These are phyloP conservation scores for Lithohypha guttulata DNA, from an alignment of 2,329 filamentous ascomycete species.

Conservation along the genomic window DNA sequence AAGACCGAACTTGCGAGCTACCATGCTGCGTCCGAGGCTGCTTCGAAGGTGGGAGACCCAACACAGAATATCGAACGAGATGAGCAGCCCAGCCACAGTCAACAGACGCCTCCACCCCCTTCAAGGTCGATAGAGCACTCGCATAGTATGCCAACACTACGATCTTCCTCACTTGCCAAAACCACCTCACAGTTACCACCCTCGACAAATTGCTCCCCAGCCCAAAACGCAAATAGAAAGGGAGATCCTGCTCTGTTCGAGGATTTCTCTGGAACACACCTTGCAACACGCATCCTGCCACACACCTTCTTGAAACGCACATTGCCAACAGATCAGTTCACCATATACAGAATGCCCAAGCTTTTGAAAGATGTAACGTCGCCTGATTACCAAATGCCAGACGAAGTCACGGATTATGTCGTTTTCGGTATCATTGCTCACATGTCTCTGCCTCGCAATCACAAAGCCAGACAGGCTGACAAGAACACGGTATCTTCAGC, in stretches of 20 bases:
- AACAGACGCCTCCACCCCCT: too few relatives aligned
- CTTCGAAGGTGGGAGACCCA: too few relatives aligned
- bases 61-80: slow-evolving; percentile 29
- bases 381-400: slow-evolving; percentile 68
- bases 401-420: slow-evolving; percentile 79
- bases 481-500: slow-evolving; percentile 31
- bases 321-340: slow-evolving; percentile 64
- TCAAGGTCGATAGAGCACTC: slow-evolving; percentile 27
- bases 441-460: slow-evolving; percentile 69
- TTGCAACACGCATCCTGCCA: slow-evolving; percentile 71
- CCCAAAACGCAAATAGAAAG: slow-evolving; percentile 7
- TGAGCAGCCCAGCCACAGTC: too few relatives aligned
- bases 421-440: slow-evolving; percentile 78
- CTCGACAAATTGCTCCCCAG: not conserved
- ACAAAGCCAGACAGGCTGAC: slow-evolving; percentile 32
- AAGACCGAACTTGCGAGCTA: slow-evolving; percentile 34
- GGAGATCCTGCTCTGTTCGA: slow-evolving; percentile 61
- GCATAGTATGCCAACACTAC: slow-evolving; percentile 2
- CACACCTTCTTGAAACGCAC: slow-evolving; percentile 71
- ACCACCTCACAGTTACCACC: not conserved
- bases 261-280: slow-evolving; percentile 71
- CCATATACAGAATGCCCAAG: slow-evolving; percentile 57
- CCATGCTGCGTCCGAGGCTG: slow-evolving; percentile 29
- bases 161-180: not conserved
- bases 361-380: slow-evolving; percentile 70